These are phyloP conservation scores for Verticillium nubilum DNA, from an alignment of 2,329 filamentous ascomycete genomes.

Conservation along the genomic window DNA sequence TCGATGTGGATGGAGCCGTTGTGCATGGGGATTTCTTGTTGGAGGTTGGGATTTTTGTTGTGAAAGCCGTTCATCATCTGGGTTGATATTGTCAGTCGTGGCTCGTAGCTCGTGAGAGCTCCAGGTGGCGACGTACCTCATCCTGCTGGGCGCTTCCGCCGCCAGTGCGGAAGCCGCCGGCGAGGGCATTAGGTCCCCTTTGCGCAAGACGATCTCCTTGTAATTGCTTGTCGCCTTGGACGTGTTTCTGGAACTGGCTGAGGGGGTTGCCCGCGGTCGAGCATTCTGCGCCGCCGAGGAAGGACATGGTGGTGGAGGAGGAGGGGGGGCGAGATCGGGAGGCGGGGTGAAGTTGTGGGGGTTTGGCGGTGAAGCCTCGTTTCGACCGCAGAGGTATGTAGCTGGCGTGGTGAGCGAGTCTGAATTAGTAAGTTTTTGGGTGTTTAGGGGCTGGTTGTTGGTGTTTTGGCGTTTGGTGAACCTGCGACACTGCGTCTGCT, in stretches of 20 bases:
- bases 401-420: neutral
- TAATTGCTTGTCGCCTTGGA: slow-evolving; percentile 90
- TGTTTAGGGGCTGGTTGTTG: neutral
- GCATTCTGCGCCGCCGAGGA: slow-evolving; percentile 92
- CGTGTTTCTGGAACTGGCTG: slow-evolving; percentile 95
- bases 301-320: slow-evolving; percentile 64
- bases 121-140: slow-evolving; percentile 45
- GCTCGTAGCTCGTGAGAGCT: neutral
- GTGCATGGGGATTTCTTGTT: slow-evolving; percentile 49
- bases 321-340: neutral
- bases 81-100: slow-evolving; percentile 1
- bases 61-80: slow-evolving; percentile 94
- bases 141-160: slow-evolving; percentile 67
- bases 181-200: slow-evolving; percentile 61
- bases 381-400: no score
- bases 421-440: no score
- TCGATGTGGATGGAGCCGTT: slow-evolving; percentile 42
- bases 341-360: neutral
- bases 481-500: no score
- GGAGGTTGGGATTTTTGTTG: slow-evolving; percentile 63
- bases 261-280: slow-evolving; percentile 94
- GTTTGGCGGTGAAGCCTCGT: neutral
- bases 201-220: slow-evolving; percentile 86
- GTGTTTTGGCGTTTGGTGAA: neutral
- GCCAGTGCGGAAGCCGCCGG: slow-evolving; percentile 73